Evolutionary conservation across 352 stramenopile species (phyloP).

Genomic region (Globisporangium nunn): DNA sequence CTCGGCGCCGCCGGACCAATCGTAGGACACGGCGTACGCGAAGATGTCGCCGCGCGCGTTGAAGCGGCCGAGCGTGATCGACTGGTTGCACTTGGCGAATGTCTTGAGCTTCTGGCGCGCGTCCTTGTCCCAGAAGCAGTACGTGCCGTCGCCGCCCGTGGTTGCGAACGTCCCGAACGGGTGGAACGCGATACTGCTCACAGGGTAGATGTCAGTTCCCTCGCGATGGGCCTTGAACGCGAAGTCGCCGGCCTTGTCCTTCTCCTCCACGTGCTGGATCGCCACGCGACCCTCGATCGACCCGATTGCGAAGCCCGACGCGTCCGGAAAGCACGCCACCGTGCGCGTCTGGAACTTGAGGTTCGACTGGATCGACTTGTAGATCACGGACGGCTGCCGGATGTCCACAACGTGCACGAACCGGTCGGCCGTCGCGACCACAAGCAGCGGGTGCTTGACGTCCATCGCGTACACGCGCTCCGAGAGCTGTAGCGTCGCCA

Average conservation of each 20-base stretch:
- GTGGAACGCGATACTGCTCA: constrained; percentile 90
- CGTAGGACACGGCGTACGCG: constrained; percentile 95
- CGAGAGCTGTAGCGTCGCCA: constrained; percentile 86
- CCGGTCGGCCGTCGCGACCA: constrained; percentile 91
- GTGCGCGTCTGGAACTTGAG: constrained; percentile 87
- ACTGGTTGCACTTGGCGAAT: constrained; percentile 81
- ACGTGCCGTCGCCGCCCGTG: constrained; percentile 92
- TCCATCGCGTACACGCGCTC: constrained; percentile 95
- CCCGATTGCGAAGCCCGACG: constrained; percentile 82
- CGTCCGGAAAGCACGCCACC: constrained; percentile 86
- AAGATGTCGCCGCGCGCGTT: constrained; percentile 92
- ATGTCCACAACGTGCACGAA: constrained; percentile 87
- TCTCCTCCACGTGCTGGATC: constrained; percentile 87
- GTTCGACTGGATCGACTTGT: constrained; percentile 78
- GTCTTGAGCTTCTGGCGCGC: constrained; percentile 95
- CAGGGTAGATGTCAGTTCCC: constrained; percentile 79
- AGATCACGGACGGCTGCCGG: constrained; percentile 82
- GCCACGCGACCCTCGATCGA: constrained; percentile 89
- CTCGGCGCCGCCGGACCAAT: constrained; percentile 93
- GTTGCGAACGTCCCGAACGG: constrained; percentile 94
- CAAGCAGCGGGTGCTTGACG: constrained; percentile 87
- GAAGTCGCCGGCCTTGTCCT: constrained; percentile 82
- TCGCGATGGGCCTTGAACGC: constrained; percentile 92
- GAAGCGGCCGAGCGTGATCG: constrained; percentile 90
- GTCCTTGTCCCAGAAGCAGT: constrained; percentile 99